Evolutionary conservation across 164 flowering plant genomes (phyloP), one percentile per base, ranked within the genome.

Genomic region (Vitis rotundifolia): DNA sequence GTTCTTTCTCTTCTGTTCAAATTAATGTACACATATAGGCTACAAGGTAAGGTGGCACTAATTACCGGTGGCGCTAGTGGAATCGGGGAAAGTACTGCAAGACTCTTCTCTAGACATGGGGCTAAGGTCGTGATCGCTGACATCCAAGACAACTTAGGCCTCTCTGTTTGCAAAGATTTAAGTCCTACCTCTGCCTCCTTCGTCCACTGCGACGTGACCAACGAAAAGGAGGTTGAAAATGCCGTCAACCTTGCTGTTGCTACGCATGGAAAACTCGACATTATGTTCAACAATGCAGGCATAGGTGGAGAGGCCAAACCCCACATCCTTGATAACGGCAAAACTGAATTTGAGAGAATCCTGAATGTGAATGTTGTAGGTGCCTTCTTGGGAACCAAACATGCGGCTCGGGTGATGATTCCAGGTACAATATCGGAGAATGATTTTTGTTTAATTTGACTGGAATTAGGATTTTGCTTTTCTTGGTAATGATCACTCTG

Each of bases 21-120:
- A 61, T 28, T 29, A 9, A 37, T 52, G 10, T 11, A 31, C 19
- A 63, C 5, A 37, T 0, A 59, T 69, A 86, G 88, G 72, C 80
- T 94, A 59, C 87, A 89, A 68, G 93, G 86, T 62, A 92, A 92
- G 79, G 90, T 92, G 49, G 94, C 97, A 1, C 55, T 94, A 64
- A 92, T 94, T 75, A 94, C 97, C 2, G 98, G 98, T 59, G 97
- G 86, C 66, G 95, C 97, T 1, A 88, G 86, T 19, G 98, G 98
- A 5, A 86, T 94, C 8, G 98, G 98, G 10, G 87, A 73, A 71
- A 93, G 83, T 47, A 86, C 97, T 0, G 98, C 97, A 0, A 67
- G 73, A 0, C 86, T 83, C 63, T 94, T 90, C 80, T 71, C 86
- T 63, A 73, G 63, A 70, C 72, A 89, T 48, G 97, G 98, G 0